Evolutionary conservation across 306 rosid genomes (phyloP).

Genomic region (Glycine soja): DNA sequence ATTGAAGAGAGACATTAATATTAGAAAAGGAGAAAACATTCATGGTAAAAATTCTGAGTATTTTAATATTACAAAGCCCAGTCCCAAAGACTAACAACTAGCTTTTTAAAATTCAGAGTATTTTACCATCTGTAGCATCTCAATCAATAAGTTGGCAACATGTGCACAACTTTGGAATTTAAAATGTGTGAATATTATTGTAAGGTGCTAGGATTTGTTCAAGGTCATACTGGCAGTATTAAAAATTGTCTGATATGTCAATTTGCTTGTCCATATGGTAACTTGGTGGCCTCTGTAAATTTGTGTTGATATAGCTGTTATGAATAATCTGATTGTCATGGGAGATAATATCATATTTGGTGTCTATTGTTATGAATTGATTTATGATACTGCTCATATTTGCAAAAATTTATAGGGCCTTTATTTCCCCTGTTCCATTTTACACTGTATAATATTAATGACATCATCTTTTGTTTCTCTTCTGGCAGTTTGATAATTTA

Average conservation of each 20-base stretch:
- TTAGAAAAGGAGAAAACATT: conserved; percentile 1
- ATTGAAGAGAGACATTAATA: background rate
- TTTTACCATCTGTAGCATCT: conserved; percentile 14
- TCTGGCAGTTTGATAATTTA: conserved; percentile 73
- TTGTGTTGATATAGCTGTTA: conserved; percentile 24
- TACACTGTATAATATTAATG: conserved; percentile 18
- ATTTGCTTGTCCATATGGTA: conserved; percentile 13
- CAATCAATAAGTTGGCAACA: conserved; percentile 27
- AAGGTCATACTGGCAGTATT: conserved; percentile 10
- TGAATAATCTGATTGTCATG: conserved; percentile 36
- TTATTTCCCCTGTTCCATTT: background rate
- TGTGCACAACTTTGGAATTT: conserved; percentile 9
- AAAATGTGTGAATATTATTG: background rate
- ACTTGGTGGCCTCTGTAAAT: conserved; percentile 26
- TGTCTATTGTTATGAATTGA: conserved; percentile 9
- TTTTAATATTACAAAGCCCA: background rate
- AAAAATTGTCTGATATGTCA: conserved; percentile 4
- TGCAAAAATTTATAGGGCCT: background rate
- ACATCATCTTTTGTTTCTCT: conserved; percentile 39
- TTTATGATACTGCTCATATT: conserved; percentile 29
- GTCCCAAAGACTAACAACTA: background rate
- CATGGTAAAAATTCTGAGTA: background rate
- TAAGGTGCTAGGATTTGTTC: conserved; percentile 7
- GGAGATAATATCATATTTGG: conserved; percentile 19
- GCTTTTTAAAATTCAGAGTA: background rate